A percentile compares a stretch with the other conserved stretches of the same genome.
phyloP scores from a whole-genome alignment of 176 grass and related monocot genomes.

The Raddia guianensis region DNA sequence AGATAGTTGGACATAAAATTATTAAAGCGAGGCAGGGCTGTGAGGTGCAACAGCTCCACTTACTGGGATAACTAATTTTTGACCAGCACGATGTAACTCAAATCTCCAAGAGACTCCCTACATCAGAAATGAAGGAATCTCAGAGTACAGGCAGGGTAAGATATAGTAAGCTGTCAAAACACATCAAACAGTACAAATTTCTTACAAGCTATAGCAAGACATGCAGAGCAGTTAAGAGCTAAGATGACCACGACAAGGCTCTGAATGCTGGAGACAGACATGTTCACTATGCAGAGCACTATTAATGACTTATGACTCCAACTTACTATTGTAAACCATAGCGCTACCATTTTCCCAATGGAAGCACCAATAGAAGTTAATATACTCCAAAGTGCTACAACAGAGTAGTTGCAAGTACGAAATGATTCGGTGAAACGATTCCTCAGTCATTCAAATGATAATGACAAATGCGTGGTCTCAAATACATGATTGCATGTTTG shows the following conservation, averaged over 20 bases:
- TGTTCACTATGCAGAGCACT: neutral
- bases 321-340: neutral
- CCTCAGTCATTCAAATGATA: neutral
- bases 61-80: constrained; percentile 94
- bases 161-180: constrained; percentile 29
- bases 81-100: constrained; percentile 81
- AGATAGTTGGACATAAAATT: constrained; percentile 22
- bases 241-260: neutral
- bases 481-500: constrained; percentile 23
- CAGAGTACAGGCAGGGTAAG: constrained; percentile 18
- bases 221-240: constrained; percentile 7
- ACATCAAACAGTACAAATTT: neutral
- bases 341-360: neutral
- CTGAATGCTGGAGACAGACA: neutral
- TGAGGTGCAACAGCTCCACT: constrained; percentile 48
- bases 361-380: neutral
- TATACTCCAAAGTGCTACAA: neutral
- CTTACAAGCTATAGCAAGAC: constrained; percentile 28
- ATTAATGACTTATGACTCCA: neutral
- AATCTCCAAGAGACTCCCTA: constrained; percentile 96
- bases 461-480: neutral
- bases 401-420: neutral
- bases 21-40: constrained; percentile 16
- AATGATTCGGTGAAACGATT: neutral
- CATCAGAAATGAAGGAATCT: constrained; percentile 30